Conservation (phyloP, 805 yeast species). For the Saccharomycopsis schoenii region DNA sequence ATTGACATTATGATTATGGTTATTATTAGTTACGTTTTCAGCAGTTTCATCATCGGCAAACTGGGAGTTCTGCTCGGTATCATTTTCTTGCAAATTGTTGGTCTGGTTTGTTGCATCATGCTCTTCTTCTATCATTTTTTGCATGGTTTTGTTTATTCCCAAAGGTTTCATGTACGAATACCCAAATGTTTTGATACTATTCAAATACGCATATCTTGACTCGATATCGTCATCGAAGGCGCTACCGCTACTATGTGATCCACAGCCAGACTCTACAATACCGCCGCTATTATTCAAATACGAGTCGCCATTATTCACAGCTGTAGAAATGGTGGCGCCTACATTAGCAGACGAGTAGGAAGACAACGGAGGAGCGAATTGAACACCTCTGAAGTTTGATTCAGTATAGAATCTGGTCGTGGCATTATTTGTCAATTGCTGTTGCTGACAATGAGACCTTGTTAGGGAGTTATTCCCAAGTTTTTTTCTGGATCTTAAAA, state of each 20-base stretch:
- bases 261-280: not conserved
- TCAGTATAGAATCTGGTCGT: not conserved
- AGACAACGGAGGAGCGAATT: constrained; percentile 17
- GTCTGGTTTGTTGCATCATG: constrained; percentile 14
- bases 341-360: constrained; percentile 18
- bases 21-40: constrained; percentile 17
- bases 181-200: constrained; percentile 35
- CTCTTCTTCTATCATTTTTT: constrained; percentile 26
- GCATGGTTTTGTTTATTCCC: constrained; percentile 49
- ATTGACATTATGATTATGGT: not conserved
- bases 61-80: constrained; percentile 16
- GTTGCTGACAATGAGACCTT: constrained; percentile 1
- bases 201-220: constrained; percentile 13
- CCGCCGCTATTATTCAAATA: not conserved
- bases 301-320: not conserved
- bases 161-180: constrained; percentile 43
- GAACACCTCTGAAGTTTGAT: constrained; percentile 2
- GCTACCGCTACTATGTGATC: not conserved
- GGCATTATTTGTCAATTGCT: not conserved
- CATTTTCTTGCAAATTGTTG: constrained; percentile 23
- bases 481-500: constrained; percentile 3
- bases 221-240: constrained; percentile 12
- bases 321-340: constrained; percentile 17
- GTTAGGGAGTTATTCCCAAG: not conserved
- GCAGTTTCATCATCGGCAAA: constrained; percentile 12